Evolutionary conservation across 208 protist genomes (phyloP), one percentile per base, ranked within the genome.

Genomic region (Blastocrithidia nonstop): DNA sequence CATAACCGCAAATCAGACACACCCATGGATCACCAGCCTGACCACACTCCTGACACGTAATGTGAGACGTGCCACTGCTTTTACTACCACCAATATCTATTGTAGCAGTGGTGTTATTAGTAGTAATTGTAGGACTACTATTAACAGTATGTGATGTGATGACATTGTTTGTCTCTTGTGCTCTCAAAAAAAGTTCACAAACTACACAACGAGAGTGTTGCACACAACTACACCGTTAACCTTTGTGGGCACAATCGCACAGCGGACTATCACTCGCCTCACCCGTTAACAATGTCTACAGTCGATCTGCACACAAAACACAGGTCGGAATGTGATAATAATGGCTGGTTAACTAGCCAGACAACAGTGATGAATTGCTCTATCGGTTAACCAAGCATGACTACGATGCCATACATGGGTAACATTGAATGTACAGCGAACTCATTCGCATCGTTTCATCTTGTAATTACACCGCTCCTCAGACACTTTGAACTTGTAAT

Each of bases 1-100:
- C 75, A 57, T 84, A 93, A 20, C 82, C 82, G 59, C 88, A 95
- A n/a, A 89, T 54, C 15, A 93, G 45, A 48, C 88, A 95, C 35
- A 89, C 73, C 88, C 88, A 95, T 22, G 79, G 73, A 43, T 94
- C 84, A 2, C 71, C 71, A 3, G 60, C 36, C 31, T 77, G 55
- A 0, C 68, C 46, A 52, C 84, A 93, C 15, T 60, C 66, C 48
- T 75, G 54, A 60, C 84, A 93, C 37, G 53, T 54, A 23, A 83
- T 50, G 19, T 32, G 32, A n/a, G n/a, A 17, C 9, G 1, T 37
- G 20, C 26, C 23, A n/a, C 5, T 31, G 27, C 26, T 47, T n/a
- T n/a, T n/a, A n/a, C n/a, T n/a, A n/a, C n/a, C n/a, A n/a, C n/a
- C n/a, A n/a, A 48, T 21, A 42, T 35, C 19, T 52, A 35, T 7